Conservation (phyloP, 2,329 filamentous ascomycete species). For the Hypoxylon sp. region DNA sequence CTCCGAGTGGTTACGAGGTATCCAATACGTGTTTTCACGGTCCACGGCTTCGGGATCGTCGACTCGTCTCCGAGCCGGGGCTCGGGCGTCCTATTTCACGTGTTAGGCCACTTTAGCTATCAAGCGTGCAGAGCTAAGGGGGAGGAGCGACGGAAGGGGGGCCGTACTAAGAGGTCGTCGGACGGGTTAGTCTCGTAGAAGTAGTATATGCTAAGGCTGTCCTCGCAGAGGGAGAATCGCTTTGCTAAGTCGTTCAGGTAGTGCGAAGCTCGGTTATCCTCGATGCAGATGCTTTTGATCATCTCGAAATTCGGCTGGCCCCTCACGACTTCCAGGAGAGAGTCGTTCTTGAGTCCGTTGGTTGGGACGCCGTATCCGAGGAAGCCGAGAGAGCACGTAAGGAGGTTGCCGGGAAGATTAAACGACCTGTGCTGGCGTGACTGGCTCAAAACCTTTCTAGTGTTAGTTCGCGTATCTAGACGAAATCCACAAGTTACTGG, state of each 20-base stretch:
- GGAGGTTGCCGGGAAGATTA: neutral
- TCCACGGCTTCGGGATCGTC: conserved; percentile 15
- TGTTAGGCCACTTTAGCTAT: neutral
- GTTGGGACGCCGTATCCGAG: conserved; percentile 13
- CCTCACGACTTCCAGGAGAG: conserved; percentile 7
- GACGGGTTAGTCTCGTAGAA: conserved; percentile 18
- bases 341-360: conserved; percentile 15
- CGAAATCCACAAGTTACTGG: neutral
- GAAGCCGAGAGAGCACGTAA: conserved; percentile 7
- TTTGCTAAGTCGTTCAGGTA: conserved; percentile 16
- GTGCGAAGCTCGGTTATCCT: neutral
- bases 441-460: conserved; percentile 1
- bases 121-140: neutral
- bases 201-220: conserved; percentile 9
- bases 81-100: conserved; percentile 3
- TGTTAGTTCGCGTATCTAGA: neutral
- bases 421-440: conserved; percentile 5
- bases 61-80: conserved; percentile 1
- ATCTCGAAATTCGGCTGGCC: conserved; percentile 22
- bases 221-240: conserved; percentile 10
- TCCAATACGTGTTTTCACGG: conserved; percentile 9
- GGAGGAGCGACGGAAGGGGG: neutral
- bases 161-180: conserved; percentile 12
- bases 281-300: conserved; percentile 18
- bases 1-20: conserved; percentile 21